Percentiles rank a stretch among this genome's conserved stretches.
These are phyloP conservation scores for Paramecium bursaria DNA, from an alignment of 73 alveolate genomes.

Conservation along the genomic window DNA sequence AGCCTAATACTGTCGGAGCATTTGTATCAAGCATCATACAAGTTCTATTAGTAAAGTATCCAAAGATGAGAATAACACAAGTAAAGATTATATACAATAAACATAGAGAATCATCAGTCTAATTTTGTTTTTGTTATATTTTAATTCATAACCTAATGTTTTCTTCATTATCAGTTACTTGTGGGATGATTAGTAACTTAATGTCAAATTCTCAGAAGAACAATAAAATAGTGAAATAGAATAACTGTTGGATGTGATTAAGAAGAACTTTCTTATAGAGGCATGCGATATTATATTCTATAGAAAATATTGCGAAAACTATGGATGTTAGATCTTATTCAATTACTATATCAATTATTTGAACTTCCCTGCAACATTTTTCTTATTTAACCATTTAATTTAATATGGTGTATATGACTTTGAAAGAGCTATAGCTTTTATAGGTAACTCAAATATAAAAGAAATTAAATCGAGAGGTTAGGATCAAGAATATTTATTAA, in stretches of 20 bases:
- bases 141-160: slow-evolving; percentile 41
- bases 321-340: slow-evolving; percentile 22
- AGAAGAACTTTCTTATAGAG: slow-evolving; percentile 23
- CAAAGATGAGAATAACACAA: background rate
- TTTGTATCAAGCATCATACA: background rate
- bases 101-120: slow-evolving; percentile 8
- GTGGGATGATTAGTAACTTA: slow-evolving; percentile 6
- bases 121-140: background rate
- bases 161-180: slow-evolving; percentile 11
- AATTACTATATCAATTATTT: background rate
- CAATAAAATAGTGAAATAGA: slow-evolving; percentile 30
- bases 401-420: slow-evolving; percentile 25
- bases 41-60: background rate
- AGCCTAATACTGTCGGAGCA: background rate
- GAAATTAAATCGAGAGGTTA: slow-evolving; percentile 25
- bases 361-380: background rate
- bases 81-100: background rate
- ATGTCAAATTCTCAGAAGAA: slow-evolving; percentile 5
- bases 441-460: background rate
- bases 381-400: slow-evolving; percentile 30
- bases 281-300: slow-evolving; percentile 22
- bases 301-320: slow-evolving; percentile 31
- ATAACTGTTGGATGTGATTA: slow-evolving; percentile 1
- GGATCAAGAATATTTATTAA: background rate
- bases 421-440: slow-evolving; percentile 7